Base-by-base conservation (phyloP, 2,329 filamentous ascomycete species). In the Exophiala sp. region DNA sequence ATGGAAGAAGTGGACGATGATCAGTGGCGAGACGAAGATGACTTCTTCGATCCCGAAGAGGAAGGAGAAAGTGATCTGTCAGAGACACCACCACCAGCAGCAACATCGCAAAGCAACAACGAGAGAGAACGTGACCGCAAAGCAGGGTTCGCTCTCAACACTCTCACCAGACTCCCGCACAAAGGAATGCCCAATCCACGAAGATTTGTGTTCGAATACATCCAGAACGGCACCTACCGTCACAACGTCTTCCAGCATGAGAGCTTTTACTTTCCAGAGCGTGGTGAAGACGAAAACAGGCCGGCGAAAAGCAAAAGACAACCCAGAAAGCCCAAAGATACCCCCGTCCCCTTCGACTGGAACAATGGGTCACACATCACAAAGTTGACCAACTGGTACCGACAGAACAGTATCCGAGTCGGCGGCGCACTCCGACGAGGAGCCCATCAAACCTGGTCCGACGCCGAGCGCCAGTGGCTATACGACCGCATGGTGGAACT, bases 401-500 rank as follows among this genome's bases (percentile, higher is more conserved):
- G 55, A 5, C 59, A 62, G 40, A 46, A 38, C 9, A 21, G 34
- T 32, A 18, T 11, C 2, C 40, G 59, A 44, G 14, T 21, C 9
- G 51, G 33, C 4, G 35, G 38, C 29, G 7, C 33, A 5, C 32
- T n/a, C 8, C 35, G 20, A 9, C 33, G 50, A 14, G 24, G n/a
- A 14, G 24, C 18, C 18, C 35, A 16, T 16, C 50, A 57, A 34
- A 10, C 16, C 14, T 60, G 54, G 55, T 49, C 50, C 9, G 24
- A 38, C 71, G 72, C 58, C 73, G 60, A 59, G 43, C 35, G 42
- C 12, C 45, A 58, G 1, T 57, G 52, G 21, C 33, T 62, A 11
- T 53, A 55, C 39, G 32, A 50, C 1, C 24, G 24, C 24, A 29
- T 29, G 24, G 7, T 8, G 36, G 34, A 55, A 11, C 32, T 49